Conservation (phyloP, 345 rosid species). For the Salix koriyanagi region DNA sequence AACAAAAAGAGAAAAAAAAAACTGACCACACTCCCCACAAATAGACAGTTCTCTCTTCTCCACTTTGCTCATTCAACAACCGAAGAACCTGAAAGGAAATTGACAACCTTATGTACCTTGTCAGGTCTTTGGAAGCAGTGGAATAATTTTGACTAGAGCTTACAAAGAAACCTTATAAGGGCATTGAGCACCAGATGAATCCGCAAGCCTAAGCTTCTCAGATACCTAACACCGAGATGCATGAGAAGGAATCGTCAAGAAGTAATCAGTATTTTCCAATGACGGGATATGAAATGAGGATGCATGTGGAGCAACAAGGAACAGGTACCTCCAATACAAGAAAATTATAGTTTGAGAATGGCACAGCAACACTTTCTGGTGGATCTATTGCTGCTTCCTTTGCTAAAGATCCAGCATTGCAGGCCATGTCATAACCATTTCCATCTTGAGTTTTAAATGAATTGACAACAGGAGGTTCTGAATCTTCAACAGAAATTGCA, state of each 20-base stretch:
- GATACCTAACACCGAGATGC: conserved; percentile 49
- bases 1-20: background rate
- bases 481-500: conserved; percentile 70
- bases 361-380: conserved; percentile 18
- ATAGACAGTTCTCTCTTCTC: conserved; percentile 69
- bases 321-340: conserved; percentile 81
- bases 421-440: conserved; percentile 23
- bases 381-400: conserved; percentile 26
- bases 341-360: conserved; percentile 40
- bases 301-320: background rate
- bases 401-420: conserved; percentile 12
- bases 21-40: conserved; percentile 84
- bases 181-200: conserved; percentile 31
- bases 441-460: conserved; percentile 35
- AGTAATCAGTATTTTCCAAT: background rate
- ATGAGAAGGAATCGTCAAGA: conserved; percentile 8
- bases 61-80: conserved; percentile 76
- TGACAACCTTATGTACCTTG: conserved; percentile 10
- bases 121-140: conserved; percentile 1
- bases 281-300: background rate
- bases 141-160: conserved; percentile 6
- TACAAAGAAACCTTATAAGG: conserved; percentile 57
- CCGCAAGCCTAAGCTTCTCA: conserved; percentile 50
- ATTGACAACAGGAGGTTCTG: conserved; percentile 32
- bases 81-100: conserved; percentile 75